Percentiles rank a stretch among this genome's conserved stretches.
These are phyloP conservation scores for Aspergillus sparsus DNA, from an alignment of 495 filamentous ascomycete species.

Conservation along the genomic window DNA sequence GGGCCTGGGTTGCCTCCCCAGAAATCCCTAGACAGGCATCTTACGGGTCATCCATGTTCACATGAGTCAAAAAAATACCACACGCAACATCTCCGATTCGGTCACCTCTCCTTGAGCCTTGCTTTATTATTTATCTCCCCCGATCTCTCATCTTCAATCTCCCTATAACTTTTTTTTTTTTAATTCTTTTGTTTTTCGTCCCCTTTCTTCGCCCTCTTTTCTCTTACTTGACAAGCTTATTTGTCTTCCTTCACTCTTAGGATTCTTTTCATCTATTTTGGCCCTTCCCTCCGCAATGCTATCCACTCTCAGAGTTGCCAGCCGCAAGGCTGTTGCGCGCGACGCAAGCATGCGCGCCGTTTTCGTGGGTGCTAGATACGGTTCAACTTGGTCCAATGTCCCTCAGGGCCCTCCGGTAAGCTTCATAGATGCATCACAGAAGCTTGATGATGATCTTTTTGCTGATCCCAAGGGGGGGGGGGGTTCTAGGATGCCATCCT, in stretches of 20 bases:
- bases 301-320: slow-evolving; percentile 57
- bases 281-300: slow-evolving; percentile 46
- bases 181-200: slow-evolving; percentile 6
- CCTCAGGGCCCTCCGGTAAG: slow-evolving; percentile 92
- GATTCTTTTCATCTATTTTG: not conserved
- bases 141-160: slow-evolving; percentile 22
- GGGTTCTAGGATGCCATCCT: slow-evolving; percentile 69
- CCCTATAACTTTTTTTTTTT: not conserved
- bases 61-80: slow-evolving; percentile 46
- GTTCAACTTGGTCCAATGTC: slow-evolving; percentile 85
- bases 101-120: slow-evolving; percentile 1
- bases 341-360: slow-evolving; percentile 49
- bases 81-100: slow-evolving; percentile 36
- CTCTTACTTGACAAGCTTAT: slow-evolving; percentile 12
- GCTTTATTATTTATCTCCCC: slow-evolving; percentile 26
- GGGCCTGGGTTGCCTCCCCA: slow-evolving; percentile 23
- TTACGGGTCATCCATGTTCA: slow-evolving; percentile 26
- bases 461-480: slow-evolving; percentile 29
- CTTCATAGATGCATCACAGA: slow-evolving; percentile 22
- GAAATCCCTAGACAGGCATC: slow-evolving; percentile 29
- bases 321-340: slow-evolving; percentile 54
- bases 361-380: slow-evolving; percentile 60
- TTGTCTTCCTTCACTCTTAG: slow-evolving; percentile 17
- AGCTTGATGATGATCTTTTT: slow-evolving; percentile 22
- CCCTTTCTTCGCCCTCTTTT: slow-evolving; percentile 27